Conservation (phyloP, 202 grass and related monocot genomes). For the Dendrocalamus latiflorus region DNA sequence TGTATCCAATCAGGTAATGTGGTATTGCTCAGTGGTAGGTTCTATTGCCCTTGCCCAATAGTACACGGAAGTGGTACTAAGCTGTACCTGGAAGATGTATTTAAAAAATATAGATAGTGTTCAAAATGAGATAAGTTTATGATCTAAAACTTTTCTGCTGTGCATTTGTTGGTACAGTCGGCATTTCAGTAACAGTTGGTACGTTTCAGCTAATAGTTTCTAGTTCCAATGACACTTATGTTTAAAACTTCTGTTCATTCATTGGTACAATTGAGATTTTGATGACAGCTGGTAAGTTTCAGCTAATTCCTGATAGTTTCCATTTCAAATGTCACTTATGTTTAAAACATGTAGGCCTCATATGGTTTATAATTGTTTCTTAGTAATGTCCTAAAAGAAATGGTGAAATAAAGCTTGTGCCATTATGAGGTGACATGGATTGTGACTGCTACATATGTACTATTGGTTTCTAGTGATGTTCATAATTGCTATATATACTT, state of each 20-base stretch:
- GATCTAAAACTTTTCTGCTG: background rate
- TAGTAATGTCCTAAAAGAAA: background rate
- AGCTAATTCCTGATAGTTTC: background rate
- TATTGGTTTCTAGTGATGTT: background rate
- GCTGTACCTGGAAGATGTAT: background rate
- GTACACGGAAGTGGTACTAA: background rate
- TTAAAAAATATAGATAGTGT: background rate
- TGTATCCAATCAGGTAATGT: background rate
- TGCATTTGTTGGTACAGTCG: background rate
- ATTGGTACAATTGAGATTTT: background rate
- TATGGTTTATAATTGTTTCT: constrained; percentile 19
- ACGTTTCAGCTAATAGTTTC: background rate
- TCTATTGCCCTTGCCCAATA: background rate
- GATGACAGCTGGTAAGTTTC: background rate
- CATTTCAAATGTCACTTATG: constrained; percentile 2
- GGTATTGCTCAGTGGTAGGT: background rate
- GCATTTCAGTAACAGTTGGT: background rate
- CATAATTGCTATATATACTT: background rate
- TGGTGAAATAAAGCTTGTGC: background rate
- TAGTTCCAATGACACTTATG: background rate
- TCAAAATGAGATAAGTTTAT: background rate
- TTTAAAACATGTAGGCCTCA: background rate
- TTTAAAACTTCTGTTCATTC: background rate
- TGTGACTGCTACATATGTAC: background rate
- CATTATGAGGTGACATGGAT: background rate